Conservation (phyloP, 495 filamentous ascomycete genomes). For the Glutinoglossum americanum region DNA sequence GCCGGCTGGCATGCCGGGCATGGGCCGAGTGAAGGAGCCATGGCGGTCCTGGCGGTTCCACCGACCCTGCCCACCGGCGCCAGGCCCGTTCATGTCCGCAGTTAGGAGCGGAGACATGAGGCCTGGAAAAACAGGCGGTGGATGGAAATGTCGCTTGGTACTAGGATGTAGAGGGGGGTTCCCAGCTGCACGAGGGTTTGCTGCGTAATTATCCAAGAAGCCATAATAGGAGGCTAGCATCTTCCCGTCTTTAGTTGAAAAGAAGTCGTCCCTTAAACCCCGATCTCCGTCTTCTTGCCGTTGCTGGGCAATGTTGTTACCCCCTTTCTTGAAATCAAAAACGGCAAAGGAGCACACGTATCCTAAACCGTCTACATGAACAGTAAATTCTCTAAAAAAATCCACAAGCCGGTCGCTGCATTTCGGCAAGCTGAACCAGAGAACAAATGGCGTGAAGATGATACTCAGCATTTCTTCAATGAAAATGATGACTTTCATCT, state of each 20-base stretch:
- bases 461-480: constrained; percentile 82
- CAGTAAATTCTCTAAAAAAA: constrained; percentile 92
- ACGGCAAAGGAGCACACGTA: constrained; percentile 93
- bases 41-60: constrained; percentile 12
- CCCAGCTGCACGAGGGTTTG: constrained; percentile 34
- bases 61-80: constrained; percentile 6
- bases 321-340: constrained; percentile 86
- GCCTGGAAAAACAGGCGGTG: constrained; percentile 57
- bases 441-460: constrained; percentile 72
- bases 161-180: constrained; percentile 28
- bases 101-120: constrained; percentile 38
- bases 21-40: background rate
- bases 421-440: constrained; percentile 71
- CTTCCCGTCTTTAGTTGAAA: constrained; percentile 84
- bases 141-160: constrained; percentile 36
- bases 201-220: constrained; percentile 75
- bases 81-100: constrained; percentile 26
- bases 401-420: constrained; percentile 87
- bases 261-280: constrained; percentile 77
- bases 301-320: constrained; percentile 28
- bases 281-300: constrained; percentile 20
- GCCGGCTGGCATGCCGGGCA: background rate
- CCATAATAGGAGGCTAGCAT: constrained; percentile 89
- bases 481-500: constrained; percentile 77
- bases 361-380: constrained; percentile 89